Evolutionary conservation across 176 grass and related monocot genomes (phyloP), one percentile per base, ranked within the genome.

Genomic region (Avena sativa): DNA sequence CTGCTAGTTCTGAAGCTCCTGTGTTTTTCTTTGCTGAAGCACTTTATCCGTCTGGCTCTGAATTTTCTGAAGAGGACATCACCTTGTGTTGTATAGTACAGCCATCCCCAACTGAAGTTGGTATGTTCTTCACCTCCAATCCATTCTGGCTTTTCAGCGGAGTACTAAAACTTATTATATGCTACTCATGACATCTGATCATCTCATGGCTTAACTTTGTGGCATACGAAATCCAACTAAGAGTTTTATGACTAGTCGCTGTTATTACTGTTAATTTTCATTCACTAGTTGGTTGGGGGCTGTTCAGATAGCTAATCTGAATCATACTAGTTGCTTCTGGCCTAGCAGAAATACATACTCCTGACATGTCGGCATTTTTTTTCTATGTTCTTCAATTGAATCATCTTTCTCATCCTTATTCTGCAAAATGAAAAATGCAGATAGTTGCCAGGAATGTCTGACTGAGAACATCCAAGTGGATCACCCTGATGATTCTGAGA

Each of bases 21-120:
- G 56, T 65, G 3, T 61, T 23, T 34, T 87, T 87, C 20, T 87
- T 87, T 81, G 69, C 46, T 40, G 79, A 87, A 87, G 86, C 78
- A 7, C 19, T 14, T 63, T 11, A 23, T 38, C 55, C 67, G 3
- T 20, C 44, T 38, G 9, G 3, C 16, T 19, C 5, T 34, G n/a
- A 74, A 30, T 81, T 56, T 51, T 48, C 25, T 73, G 67, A 87
- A 63, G 78, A 87, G 56, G 28, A 61, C 10, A 79, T 81, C 44
- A 81, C 77, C 56, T 63, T 51, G 44, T 87, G 85, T 44, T 80
- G 66, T 79, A 52, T 38, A 32, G 19, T 87, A 34, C 76, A 79
- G 14, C 52, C 6, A 80, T 73, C 52, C 0, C 63, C 34, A 60
- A 17, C 6, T 32, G 68, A 40, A 74, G 85, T 64, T 81, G 67